These are phyloP conservation scores for Schizophyllum amplum DNA, from an alignment of 1,284 basidiomycete genomes.

Conservation along the genomic window DNA sequence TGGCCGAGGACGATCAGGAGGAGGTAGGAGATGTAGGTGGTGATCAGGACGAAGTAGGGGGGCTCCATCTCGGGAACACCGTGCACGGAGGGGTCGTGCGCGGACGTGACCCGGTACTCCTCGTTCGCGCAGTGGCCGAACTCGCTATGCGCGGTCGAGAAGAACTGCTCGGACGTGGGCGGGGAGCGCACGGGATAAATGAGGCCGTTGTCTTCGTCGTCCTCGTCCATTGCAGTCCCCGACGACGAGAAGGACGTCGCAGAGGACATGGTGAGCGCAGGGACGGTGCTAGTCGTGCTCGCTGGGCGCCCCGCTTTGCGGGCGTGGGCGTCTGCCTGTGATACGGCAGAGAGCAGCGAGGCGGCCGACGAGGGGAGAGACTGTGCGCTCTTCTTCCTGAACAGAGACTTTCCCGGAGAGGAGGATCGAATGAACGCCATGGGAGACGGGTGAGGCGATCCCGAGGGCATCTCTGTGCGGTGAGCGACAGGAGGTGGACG, in stretches of 20 bases:
- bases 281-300: conserved; percentile 5
- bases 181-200: conserved; percentile 44
- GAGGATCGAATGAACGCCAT: background rate
- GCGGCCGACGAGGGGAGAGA: background rate
- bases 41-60: conserved; percentile 84
- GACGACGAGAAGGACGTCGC: conserved; percentile 56
- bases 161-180: conserved; percentile 69
- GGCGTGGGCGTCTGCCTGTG: conserved; percentile 4
- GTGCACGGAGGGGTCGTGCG: conserved; percentile 45
- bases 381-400: background rate
- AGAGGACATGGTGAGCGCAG: conserved; percentile 51
- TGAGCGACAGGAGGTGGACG: background rate
- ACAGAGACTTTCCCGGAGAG: background rate
- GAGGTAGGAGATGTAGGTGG: conserved; percentile 89
- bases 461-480: background rate
- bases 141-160: conserved; percentile 73
- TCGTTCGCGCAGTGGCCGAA: conserved; percentile 83
- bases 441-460: background rate
- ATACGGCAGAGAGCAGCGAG: conserved; percentile 7
- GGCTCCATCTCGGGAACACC: conserved; percentile 40
- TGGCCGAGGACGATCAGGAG: conserved; percentile 88
- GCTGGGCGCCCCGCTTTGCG: background rate
- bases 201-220: conserved; percentile 47
- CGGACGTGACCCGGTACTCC: conserved; percentile 60
- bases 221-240: conserved; percentile 48